These are phyloP conservation scores for Trichophyton rubrum DNA, from an alignment of 2,329 filamentous ascomycete genomes.

Conservation along the genomic window DNA sequence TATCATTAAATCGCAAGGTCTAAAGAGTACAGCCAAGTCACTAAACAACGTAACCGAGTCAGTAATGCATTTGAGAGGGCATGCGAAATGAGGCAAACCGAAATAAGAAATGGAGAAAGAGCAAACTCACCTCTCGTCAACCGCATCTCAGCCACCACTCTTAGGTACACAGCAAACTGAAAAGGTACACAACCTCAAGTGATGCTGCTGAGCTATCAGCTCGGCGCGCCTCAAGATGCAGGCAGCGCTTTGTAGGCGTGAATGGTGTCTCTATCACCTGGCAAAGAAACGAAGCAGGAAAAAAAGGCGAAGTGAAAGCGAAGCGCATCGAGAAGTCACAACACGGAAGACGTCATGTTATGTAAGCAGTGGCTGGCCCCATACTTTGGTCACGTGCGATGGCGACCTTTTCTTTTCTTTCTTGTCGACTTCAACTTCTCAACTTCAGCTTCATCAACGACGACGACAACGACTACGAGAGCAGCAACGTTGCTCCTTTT, in stretches of 20 bases:
- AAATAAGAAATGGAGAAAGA: not conserved
- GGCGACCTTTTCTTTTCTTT: not conserved
- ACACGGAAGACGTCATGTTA: conserved; percentile 2
- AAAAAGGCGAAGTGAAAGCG: not conserved
- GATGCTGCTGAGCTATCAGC: not conserved
- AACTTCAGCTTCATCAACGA: not conserved
- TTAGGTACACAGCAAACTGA: too few species aligned
- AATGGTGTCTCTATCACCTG: not conserved
- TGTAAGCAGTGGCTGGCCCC: not conserved
- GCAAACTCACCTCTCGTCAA: not conserved
- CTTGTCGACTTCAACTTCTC: not conserved
- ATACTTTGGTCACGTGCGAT: not conserved
- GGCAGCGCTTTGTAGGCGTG: not conserved
- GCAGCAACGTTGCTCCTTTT: not conserved
- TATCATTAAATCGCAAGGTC: not conserved
- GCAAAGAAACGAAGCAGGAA: not conserved
- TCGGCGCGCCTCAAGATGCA: not conserved
- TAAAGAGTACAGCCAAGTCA: not conserved
- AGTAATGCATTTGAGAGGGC: not conserved
- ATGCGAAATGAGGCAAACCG: not conserved
- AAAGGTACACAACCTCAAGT: not conserved
- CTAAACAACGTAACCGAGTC: not conserved
- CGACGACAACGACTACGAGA: too few species aligned
- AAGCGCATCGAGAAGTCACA: not conserved
- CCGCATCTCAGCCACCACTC: not conserved